phyloP scores from a whole-genome alignment of 352 stramenopile genomes.

The Bremia lactucae region DNA sequence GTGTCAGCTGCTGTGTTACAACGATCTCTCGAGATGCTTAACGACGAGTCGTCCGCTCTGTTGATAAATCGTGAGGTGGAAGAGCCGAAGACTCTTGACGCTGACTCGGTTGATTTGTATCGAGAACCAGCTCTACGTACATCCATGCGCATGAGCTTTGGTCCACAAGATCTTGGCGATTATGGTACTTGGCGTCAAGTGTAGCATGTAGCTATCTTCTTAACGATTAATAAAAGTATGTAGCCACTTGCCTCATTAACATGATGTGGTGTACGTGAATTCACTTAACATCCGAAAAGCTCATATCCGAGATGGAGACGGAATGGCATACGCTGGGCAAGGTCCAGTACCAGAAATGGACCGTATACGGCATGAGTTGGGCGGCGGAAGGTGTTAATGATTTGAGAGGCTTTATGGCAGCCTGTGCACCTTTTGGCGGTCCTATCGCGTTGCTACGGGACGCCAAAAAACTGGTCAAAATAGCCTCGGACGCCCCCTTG shows the following conservation, averaged over 20 bases:
- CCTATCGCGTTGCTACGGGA: slow-evolving; percentile 65
- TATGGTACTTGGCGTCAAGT: slow-evolving; percentile 36
- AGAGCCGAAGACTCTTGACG: slow-evolving; percentile 12
- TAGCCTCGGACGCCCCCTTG: slow-evolving; percentile 38
- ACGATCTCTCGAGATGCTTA: slow-evolving; percentile 11
- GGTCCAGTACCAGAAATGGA: slow-evolving; percentile 83
- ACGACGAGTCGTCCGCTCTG: slow-evolving; percentile 31
- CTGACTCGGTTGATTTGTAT: slow-evolving; percentile 60
- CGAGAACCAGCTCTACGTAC: slow-evolving; percentile 54
- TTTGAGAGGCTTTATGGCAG: slow-evolving; percentile 53
- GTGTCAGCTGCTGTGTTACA: slow-evolving; percentile 3
- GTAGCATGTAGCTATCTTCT: slow-evolving; percentile 4
- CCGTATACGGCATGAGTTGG: slow-evolving; percentile 59
- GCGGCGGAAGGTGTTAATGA: slow-evolving; percentile 37
- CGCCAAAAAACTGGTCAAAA: slow-evolving; percentile 62
- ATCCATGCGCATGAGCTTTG: slow-evolving; percentile 35
- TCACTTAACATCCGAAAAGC: neutral
- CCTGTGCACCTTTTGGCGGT: slow-evolving; percentile 53
- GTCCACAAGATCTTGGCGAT: slow-evolving; percentile 28
- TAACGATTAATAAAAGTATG: neutral
- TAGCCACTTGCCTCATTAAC: neutral
- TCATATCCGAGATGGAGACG: slow-evolving; percentile 36
- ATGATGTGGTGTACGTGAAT: neutral
- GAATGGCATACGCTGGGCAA: slow-evolving; percentile 81
- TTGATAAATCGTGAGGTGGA: slow-evolving; percentile 26